Conservation (phyloP, 2,329 filamentous ascomycete species). For the Microdochium trichocladiopsis region DNA sequence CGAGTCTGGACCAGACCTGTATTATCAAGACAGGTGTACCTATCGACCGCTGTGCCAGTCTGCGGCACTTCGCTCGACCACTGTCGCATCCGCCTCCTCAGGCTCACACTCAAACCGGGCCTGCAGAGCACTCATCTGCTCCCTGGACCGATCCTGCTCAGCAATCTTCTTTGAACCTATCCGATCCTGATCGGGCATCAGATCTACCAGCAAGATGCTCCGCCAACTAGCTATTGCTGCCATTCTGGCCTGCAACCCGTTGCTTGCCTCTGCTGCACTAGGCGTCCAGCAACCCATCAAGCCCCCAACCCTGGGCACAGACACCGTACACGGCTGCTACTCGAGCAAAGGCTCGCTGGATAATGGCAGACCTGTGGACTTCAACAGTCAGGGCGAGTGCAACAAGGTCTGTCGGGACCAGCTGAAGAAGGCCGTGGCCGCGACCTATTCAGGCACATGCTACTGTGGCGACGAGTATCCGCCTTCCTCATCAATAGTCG, state of each 20-base stretch:
- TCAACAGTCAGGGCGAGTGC: slow-evolving; percentile 36
- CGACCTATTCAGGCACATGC: slow-evolving; percentile 55
- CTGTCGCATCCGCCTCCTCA: too few relatives aligned
- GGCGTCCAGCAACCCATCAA: slow-evolving; percentile 24
- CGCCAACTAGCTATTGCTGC: slow-evolving; percentile 15
- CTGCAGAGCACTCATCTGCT: too few relatives aligned
- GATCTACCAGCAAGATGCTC: slow-evolving; percentile 14
- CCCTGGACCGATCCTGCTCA: too few relatives aligned
- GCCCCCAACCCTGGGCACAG: slow-evolving; percentile 25
- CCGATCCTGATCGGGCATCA: background rate
- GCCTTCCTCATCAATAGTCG: slow-evolving; percentile 41
- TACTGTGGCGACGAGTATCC: slow-evolving; percentile 69
- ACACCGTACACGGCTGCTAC: slow-evolving; percentile 46
- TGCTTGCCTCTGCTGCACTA: slow-evolving; percentile 9
- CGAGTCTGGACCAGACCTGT: too few relatives aligned
- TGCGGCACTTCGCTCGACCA: too few relatives aligned
- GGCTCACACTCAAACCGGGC: too few relatives aligned
- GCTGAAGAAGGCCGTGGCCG: slow-evolving; percentile 51
- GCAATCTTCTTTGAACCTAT: background rate
- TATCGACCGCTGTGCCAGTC: background rate
- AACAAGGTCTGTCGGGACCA: slow-evolving; percentile 24
- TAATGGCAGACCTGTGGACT: slow-evolving; percentile 13
- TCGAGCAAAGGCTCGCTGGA: slow-evolving; percentile 31
- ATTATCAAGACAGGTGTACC: background rate
- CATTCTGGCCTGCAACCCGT: slow-evolving; percentile 14